Evolutionary conservation across 164 flowering plant genomes (phyloP), one percentile per base, ranked within the genome.

Genomic region (Litsea cubeba): DNA sequence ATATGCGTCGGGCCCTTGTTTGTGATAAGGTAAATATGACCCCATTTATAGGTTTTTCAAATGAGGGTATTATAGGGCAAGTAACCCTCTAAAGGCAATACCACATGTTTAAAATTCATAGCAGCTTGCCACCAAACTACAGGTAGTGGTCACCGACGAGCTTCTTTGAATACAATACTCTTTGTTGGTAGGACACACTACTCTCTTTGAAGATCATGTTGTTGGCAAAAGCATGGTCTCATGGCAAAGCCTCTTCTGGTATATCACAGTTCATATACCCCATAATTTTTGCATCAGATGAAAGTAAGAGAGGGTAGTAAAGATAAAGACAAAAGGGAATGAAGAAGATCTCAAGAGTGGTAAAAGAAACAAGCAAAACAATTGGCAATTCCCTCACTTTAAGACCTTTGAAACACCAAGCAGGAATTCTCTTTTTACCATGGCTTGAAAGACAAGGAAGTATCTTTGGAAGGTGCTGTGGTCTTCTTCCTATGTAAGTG

Each of bases 311-410:
- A 12, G 70, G 70, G 64, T 20, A 62, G 50, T 74, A 79, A 78
- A 78, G 76, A 66, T 68, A 71, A 77, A 76, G 72, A 76, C 65
- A 74, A 74, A 74, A 70, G 76, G 57, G 69, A 75, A 72, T 71
- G 71, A 63, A 68, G 65, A 35, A 35, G 51, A 6, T 62, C 64
- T 62, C 64, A 58, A 25, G 63, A 58, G 57, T 24, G 63, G 20
- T 22, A 49, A 24, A 51, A 49, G 46, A 28, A 68, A 71, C 35
- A 79, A 73, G 58, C 32, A 70, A 76, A 62, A 70, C 71, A 46
- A 68, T 28, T 26, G 63, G 68, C 63, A 62, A 24, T 62, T 63
- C 62, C 54, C 54, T 62, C 50, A 68, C 77, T 73, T 76, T 77
- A 65, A 70, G 49, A 73, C 35, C 68, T 65, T 72, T 50, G 76